Evolutionary conservation across 257 asterid species (phyloP), one percentile per base, ranked within the genome.

Genomic region (Anisodus acutangulus): DNA sequence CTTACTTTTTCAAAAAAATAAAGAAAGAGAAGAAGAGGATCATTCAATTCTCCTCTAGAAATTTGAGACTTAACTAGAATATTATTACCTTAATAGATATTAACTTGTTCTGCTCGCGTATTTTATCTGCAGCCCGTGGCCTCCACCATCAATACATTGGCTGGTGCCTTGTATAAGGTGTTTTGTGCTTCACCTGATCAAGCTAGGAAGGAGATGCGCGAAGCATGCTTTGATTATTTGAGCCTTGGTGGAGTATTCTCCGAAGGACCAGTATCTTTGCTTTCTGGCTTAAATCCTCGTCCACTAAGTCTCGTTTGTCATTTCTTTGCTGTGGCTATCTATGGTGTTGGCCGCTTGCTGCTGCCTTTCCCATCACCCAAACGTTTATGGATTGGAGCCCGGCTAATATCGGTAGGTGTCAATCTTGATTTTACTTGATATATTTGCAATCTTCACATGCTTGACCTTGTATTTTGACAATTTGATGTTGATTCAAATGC

Each of bases 151-250:
- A 91, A 91, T 82, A 91, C 93, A 57, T 78, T 91, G 84, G 94
- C 94, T 15, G 92, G 92, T 83, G 94, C 93, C 41, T 87, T 91
- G 16, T 89, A 91, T 82, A 89, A 91, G 84, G 93, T 91, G 69
- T 91, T 91, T 74, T 88, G 91, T 85, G 90, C 94, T 58, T 91
- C 94, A 39, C 86, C 93, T 43, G 94, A 91, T 82, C 90, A 86
- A 86, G 94, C 94, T 88, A 89, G 92, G 83, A 89, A 83, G 70
- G 94, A 91, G 83, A 91, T 91, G 94, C 90, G 94, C 12, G 90
- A 90, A 53, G 94, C 93, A 41, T 91, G 94, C 85, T 91, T 91
- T 37, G 92, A 90, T 82, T 91, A 91, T 81, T 67, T 91, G 86
- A 91, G 93, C 81, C 91, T 91, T 3, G 94, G 94, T 64, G 92